These are phyloP conservation scores for Yamadazyma conglobata DNA, from an alignment of 1,139 yeast species.

Conservation along the genomic window DNA sequence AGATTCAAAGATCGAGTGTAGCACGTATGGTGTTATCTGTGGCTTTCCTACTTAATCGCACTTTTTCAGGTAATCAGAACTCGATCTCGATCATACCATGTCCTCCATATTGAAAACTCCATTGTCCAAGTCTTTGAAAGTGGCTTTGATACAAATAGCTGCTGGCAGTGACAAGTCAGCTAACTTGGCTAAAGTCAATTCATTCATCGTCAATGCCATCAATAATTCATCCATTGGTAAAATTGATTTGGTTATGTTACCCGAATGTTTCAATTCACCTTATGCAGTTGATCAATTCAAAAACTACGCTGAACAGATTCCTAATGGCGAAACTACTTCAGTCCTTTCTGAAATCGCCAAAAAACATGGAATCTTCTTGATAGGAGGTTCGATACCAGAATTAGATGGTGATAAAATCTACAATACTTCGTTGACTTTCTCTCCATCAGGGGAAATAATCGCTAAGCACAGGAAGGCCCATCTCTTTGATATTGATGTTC, in stretches of 20 bases:
- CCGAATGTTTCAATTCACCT: slow-evolving; percentile 95
- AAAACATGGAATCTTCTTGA: slow-evolving; percentile 54
- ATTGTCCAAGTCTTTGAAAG: slow-evolving; percentile 39
- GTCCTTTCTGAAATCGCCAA: slow-evolving; percentile 64
- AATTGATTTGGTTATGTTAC: slow-evolving; percentile 65
- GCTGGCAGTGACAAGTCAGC: slow-evolving; percentile 66
- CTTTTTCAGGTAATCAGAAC: too few relatives aligned
- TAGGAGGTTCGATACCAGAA: slow-evolving; percentile 95
- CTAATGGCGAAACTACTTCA: slow-evolving; percentile 64
- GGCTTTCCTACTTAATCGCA: too few relatives aligned
- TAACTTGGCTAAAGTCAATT: slow-evolving; percentile 52
- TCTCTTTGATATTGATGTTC: slow-evolving; percentile 87
- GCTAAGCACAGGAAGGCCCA: slow-evolving; percentile 90
- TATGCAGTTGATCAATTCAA: slow-evolving; percentile 85
- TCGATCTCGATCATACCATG: too few relatives aligned
- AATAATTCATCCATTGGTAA: slow-evolving; percentile 40
- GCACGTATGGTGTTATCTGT: too few relatives aligned
- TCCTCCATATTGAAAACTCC: slow-evolving; percentile 29
- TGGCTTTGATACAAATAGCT: slow-evolving; percentile 75
- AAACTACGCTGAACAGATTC: slow-evolving; percentile 76
- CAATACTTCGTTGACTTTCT: slow-evolving; percentile 80
- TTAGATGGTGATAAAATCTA: slow-evolving; percentile 54
- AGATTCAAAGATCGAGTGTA: too few relatives aligned
- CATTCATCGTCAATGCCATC: slow-evolving; percentile 49
- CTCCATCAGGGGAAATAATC: slow-evolving; percentile 65